Conservation (phyloP, 371 early-diverging fungal genomes). For the Lichtheimia hyalospora region DNA sequence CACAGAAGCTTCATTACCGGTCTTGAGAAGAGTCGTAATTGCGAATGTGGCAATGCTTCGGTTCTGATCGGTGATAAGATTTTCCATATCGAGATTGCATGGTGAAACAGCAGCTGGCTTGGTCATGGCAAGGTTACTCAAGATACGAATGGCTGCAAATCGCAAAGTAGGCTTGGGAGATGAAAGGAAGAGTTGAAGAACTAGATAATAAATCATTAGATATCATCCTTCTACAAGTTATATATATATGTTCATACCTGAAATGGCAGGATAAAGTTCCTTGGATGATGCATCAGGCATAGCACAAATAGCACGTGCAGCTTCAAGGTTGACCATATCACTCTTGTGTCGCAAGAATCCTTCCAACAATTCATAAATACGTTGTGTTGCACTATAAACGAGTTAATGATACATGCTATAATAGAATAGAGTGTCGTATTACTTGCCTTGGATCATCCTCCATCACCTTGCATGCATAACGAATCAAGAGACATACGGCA, state of each 20-base stretch:
- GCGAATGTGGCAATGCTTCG: slow-evolving; percentile 98
- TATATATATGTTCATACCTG: slow-evolving; percentile 46
- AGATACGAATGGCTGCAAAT: slow-evolving; percentile 95
- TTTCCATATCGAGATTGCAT: slow-evolving; percentile 98
- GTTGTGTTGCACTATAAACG: slow-evolving; percentile 57
- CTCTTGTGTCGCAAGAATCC: slow-evolving; percentile 91
- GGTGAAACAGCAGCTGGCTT: slow-evolving; percentile 89
- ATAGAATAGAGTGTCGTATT: background rate
- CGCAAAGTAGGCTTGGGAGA: slow-evolving; percentile 92
- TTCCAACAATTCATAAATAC: slow-evolving; percentile 84
- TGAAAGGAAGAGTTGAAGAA: slow-evolving; percentile 89
- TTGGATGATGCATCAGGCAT: slow-evolving; percentile 80
- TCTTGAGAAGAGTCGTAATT: slow-evolving; percentile 97
- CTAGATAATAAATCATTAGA: slow-evolving; percentile 26
- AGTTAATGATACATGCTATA: background rate
- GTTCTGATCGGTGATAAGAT: slow-evolving; percentile 93
- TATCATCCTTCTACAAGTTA: background rate
- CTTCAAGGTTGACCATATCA: slow-evolving; percentile 97
- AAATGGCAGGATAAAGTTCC: slow-evolving; percentile 91
- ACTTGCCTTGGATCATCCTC: slow-evolving; percentile 78
- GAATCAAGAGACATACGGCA: slow-evolving; percentile 90
- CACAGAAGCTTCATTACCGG: slow-evolving; percentile 96
- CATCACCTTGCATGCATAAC: slow-evolving; percentile 93
- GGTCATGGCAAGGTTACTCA: slow-evolving; percentile 87
- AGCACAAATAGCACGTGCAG: slow-evolving; percentile 96